phyloP scores from a whole-genome alignment of 257 asterid species.

The Solanum corneliomulleri region DNA sequence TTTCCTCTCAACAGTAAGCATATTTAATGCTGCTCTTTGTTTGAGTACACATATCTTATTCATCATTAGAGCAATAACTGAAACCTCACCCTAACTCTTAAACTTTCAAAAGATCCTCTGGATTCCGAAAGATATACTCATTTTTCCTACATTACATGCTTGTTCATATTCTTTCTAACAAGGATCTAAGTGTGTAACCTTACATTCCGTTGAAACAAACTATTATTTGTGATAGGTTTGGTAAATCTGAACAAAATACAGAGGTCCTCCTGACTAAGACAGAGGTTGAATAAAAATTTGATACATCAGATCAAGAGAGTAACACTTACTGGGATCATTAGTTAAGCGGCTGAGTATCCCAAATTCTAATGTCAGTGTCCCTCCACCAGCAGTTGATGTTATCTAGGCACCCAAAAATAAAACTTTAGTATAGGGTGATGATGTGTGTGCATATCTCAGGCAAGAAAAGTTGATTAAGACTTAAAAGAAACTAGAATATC shows the following conservation, averaged over 20 bases:
- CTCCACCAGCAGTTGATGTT: constrained; percentile 99
- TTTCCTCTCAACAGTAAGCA: not conserved
- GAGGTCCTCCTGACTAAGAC: not conserved
- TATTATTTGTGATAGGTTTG: not conserved
- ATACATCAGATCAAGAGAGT: not conserved
- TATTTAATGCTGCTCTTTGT: not conserved
- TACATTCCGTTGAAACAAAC: not conserved
- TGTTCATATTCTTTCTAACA: not conserved
- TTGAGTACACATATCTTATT: not conserved
- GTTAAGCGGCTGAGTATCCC: constrained; percentile 97
- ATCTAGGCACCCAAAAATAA: constrained; percentile 39
- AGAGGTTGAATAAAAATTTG: not conserved
- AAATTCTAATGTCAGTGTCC: constrained; percentile 90
- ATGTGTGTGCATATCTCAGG: not conserved
- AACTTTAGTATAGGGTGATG: not conserved
- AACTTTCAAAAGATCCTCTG: not conserved
- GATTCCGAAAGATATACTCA: not conserved
- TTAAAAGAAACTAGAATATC: not conserved
- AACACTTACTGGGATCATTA: constrained; percentile 65
- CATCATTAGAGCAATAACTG: not conserved
- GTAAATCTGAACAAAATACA: not conserved
- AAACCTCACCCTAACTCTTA: not conserved
- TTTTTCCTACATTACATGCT: not conserved
- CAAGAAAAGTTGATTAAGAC: not conserved
- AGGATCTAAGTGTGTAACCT: not conserved